phyloP scores from a whole-genome alignment of 768 basidiomycete species.

The Lactifluus pinguis region DNA sequence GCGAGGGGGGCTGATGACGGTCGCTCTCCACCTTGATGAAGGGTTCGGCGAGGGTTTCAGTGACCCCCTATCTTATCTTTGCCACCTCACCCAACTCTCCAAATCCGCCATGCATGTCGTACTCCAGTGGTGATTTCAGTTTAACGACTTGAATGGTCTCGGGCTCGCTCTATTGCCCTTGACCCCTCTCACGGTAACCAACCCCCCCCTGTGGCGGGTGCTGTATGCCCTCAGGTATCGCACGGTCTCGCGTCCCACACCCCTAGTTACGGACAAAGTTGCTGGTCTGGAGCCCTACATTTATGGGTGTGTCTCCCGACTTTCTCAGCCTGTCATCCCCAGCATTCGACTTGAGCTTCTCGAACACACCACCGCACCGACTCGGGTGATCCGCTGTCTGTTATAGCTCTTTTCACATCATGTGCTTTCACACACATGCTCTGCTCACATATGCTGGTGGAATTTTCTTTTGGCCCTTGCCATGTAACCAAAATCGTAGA shows the following conservation, averaged over 20 bases:
- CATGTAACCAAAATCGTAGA: neutral
- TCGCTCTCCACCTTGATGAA: neutral
- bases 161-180: neutral
- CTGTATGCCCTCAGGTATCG: neutral
- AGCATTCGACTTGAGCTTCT: neutral
- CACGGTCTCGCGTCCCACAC: neutral
- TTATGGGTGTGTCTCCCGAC: neutral
- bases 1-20: neutral
- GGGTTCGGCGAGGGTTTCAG: neutral
- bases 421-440: neutral
- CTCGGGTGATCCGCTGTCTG: neutral
- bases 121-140: neutral
- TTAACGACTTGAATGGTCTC: neutral
- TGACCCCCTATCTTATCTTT: neutral
- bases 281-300: neutral
- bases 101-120: neutral
- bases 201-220: neutral
- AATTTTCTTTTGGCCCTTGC: neutral
- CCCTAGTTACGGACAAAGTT: neutral
- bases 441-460: neutral
- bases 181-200: neutral
- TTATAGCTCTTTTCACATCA: neutral
- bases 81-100: neutral
- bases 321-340: neutral
- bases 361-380: neutral